A percentile compares a stretch with the other conserved stretches of the same genome.
phyloP scores from a whole-genome alignment of 2,329 filamentous ascomycete genomes.

The Paraconiothyrium brasiliense region DNA sequence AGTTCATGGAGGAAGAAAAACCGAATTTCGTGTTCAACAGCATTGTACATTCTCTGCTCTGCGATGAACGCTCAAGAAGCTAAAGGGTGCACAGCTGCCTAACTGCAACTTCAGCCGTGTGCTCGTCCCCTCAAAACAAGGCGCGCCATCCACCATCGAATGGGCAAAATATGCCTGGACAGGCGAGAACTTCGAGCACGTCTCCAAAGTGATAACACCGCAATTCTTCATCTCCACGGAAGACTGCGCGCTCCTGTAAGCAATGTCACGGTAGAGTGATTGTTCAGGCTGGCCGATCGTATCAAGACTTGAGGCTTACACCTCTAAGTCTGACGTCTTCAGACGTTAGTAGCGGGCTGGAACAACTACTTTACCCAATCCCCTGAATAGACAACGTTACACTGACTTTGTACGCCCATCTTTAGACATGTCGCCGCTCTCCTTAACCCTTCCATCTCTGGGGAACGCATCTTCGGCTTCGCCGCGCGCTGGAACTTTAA shows the following conservation, averaged over 20 bases:
- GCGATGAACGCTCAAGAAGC: no score
- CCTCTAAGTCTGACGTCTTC: no score
- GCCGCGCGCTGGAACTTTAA: constrained; percentile 60
- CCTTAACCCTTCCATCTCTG: constrained; percentile 55
- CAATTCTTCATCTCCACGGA: constrained; percentile 37
- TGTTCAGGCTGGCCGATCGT: no score
- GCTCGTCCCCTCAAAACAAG: constrained; percentile 47
- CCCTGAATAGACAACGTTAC: no score
- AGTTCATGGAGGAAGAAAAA: constrained; percentile 56
- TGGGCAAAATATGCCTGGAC: constrained; percentile 37
- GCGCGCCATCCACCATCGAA: constrained; percentile 38
- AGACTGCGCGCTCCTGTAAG: constrained; percentile 53
- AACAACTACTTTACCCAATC: no score
- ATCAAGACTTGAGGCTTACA: no score
- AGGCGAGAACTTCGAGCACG: constrained; percentile 54
- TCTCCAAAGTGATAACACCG: constrained; percentile 51
- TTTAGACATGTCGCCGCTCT: constrained; percentile 60
- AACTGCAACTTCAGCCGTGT: constrained; percentile 50
- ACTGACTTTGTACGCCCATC: no score
- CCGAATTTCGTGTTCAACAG: constrained; percentile 57
- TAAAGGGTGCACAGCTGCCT: constrained; percentile 26
- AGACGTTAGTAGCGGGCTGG: no score
- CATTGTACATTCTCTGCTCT: constrained; percentile 28
- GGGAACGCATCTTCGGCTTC: constrained; percentile 65
- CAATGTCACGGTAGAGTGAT: no score